Conservation (phyloP, 352 stramenopile genomes). For the Phytopythium vexans region DNA sequence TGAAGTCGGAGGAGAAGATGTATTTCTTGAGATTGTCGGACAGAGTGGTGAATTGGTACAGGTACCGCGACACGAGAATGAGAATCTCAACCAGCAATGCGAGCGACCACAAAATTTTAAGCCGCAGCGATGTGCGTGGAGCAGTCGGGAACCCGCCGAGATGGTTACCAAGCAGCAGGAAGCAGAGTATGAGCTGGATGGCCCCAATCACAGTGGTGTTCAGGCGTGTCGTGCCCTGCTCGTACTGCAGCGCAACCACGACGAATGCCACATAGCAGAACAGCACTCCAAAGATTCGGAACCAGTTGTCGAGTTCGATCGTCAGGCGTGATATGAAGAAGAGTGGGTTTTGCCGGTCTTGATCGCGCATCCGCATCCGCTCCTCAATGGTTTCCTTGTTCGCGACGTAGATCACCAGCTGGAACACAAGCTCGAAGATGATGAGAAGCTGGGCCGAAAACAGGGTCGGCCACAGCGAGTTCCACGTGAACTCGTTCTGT, state of each 20-base stretch:
- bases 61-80: conserved; percentile 68
- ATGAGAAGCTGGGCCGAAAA: conserved; percentile 83
- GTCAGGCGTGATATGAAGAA: conserved; percentile 72
- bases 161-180: conserved; percentile 68
- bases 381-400: conserved; percentile 72
- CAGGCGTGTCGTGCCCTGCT: conserved; percentile 39
- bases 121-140: conserved; percentile 60
- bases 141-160: conserved; percentile 60
- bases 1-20: conserved; percentile 71
- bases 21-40: conserved; percentile 56
- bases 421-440: conserved; percentile 82
- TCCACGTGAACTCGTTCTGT: conserved; percentile 52
- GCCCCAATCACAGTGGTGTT: conserved; percentile 69
- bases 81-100: conserved; percentile 64
- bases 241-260: conserved; percentile 61
- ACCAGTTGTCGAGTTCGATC: conserved; percentile 77
- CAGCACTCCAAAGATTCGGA: conserved; percentile 54
- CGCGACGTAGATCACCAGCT: conserved; percentile 81
- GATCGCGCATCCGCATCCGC: conserved; percentile 50
- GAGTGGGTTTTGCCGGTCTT: conserved; percentile 66
- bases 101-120: conserved; percentile 78
- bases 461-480: conserved; percentile 70
- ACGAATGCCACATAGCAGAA: conserved; percentile 76
- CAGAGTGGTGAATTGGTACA: conserved; percentile 80
- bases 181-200: conserved; percentile 58